These are phyloP conservation scores for Sporisorium iseilematis-ciliati DNA, from an alignment of 1,284 basidiomycete genomes.

Conservation along the genomic window DNA sequence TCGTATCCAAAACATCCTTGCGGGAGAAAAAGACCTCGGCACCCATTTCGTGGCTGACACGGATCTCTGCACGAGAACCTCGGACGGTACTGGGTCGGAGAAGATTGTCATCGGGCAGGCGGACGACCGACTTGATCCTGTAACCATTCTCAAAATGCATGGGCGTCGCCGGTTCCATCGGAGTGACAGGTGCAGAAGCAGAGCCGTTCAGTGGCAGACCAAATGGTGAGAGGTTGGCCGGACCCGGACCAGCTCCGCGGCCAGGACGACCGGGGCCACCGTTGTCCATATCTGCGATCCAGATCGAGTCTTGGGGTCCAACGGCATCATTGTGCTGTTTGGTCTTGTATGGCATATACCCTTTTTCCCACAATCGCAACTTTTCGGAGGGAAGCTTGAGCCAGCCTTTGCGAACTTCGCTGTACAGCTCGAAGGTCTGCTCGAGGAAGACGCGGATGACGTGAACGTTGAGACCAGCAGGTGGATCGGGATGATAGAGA, in stretches of 20 bases:
- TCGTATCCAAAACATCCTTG: conserved; percentile 57
- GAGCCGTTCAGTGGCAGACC: conserved; percentile 54
- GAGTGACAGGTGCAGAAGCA: conserved; percentile 43
- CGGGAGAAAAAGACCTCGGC: conserved; percentile 68
- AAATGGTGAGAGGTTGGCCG: conserved; percentile 51
- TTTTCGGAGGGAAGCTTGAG: conserved; percentile 63
- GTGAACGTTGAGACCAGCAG: conserved; percentile 64
- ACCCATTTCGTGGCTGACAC: conserved; percentile 66
- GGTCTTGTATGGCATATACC: conserved; percentile 65
- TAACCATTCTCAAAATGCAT: conserved; percentile 57
- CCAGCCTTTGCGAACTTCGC: conserved; percentile 58
- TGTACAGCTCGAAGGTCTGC: conserved; percentile 67
- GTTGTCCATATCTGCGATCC: conserved; percentile 52
- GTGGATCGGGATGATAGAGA: conserved; percentile 64
- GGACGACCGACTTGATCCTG: conserved; percentile 62
- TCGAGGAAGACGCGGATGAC: conserved; percentile 65
- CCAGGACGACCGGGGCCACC: conserved; percentile 53
- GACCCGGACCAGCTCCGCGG: conserved; percentile 37
- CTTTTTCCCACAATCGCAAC: conserved; percentile 66
- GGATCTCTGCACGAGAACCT: conserved; percentile 65
- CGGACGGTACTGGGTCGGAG: conserved; percentile 65
- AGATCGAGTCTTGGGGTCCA: conserved; percentile 54
- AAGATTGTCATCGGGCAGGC: conserved; percentile 64
- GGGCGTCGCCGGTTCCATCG: conserved; percentile 49
- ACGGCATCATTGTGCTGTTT: conserved; percentile 48